phyloP scores from a whole-genome alignment of 176 grass and related monocot genomes.

The Dendrocalamus sinicus region DNA sequence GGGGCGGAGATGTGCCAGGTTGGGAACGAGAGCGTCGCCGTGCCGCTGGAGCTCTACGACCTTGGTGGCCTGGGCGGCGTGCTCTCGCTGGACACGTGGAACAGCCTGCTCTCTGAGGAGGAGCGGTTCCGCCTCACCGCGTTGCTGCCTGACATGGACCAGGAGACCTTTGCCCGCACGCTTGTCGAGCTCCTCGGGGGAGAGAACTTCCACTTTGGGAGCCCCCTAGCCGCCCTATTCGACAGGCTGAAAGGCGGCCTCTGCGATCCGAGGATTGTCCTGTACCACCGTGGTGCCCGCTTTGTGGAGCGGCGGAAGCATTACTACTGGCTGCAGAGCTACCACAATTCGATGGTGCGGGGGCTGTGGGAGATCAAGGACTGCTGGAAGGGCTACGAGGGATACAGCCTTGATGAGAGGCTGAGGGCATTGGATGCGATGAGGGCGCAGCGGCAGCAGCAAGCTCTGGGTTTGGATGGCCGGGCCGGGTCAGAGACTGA shows the following conservation, averaged over 20 bases:
- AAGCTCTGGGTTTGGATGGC: slow-evolving; percentile 19
- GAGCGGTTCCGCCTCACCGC: slow-evolving; percentile 63
- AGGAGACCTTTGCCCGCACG: slow-evolving; percentile 68
- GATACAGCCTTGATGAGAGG: slow-evolving; percentile 68
- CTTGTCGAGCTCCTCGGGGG: slow-evolving; percentile 77
- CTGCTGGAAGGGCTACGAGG: slow-evolving; percentile 66
- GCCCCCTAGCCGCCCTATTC: slow-evolving; percentile 55
- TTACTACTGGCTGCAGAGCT: slow-evolving; percentile 72
- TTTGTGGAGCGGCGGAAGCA: slow-evolving; percentile 71
- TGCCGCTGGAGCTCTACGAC: slow-evolving; percentile 68
- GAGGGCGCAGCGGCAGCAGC: slow-evolving; percentile 46
- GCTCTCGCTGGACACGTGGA: slow-evolving; percentile 77
- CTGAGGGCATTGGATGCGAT: slow-evolving; percentile 55
- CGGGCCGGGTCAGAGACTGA: slow-evolving; percentile 48
- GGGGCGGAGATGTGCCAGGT: slow-evolving; percentile 72
- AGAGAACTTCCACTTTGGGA: slow-evolving; percentile 81
- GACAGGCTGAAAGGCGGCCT: slow-evolving; percentile 70
- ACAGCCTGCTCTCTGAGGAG: slow-evolving; percentile 71
- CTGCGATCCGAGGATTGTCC: slow-evolving; percentile 71
- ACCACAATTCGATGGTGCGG: slow-evolving; percentile 79
- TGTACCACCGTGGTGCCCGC: slow-evolving; percentile 58
- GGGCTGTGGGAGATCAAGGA: slow-evolving; percentile 67
- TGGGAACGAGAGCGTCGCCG: slow-evolving; percentile 60
- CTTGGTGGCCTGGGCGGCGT: slow-evolving; percentile 48
- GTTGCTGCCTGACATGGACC: slow-evolving; percentile 82